Evolutionary conservation across 2,329 filamentous ascomycete genomes (phyloP), one percentile per base, ranked within the genome.

Genomic region (Xylaria hypoxylon): DNA sequence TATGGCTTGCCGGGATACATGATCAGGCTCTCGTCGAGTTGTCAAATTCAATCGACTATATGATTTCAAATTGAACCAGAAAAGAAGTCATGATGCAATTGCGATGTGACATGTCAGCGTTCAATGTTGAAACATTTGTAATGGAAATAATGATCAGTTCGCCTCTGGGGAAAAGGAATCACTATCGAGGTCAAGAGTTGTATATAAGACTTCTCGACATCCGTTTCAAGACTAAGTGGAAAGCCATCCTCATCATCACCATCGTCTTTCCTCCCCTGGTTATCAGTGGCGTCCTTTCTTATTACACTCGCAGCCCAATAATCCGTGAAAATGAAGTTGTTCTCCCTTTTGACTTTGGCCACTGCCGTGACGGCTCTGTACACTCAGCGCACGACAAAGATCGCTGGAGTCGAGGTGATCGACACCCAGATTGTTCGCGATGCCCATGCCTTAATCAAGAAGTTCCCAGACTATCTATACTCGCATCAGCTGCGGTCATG

Each of bases 321-420:
- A 59, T n/a, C n/a, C 7, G 59, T 52, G 38, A 61, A 62, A 35
- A 69, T 68, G 64, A 57, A 67, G 59, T 22, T 65, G 24, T 45
- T 67, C 42, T 65, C 61, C 28, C 26, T 68, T 38, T n/a, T 68
- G 4, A 63, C 64, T 48, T 44, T 58, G 47, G 61, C 45, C 24
- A 55, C 65, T 2, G 65, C 62, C 38, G 58, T 42, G 11, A 24
- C 61, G 33, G 59, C 65, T n/a, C 5, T 7, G 2, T 44, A 31
- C 22, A 13, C 33, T 17, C 35, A 63, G 44, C 58, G 59, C 40
- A 69, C 42, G 68, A 68, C 65, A 6, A 65, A 33, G 59, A 62
- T 71, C 40, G 67, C 64, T 15, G 67, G 67, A 19, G 67, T 71
- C 35, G 64, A 71, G 31, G 64, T 69, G 33, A 64, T 71, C 67